These are phyloP conservation scores for Chalciporus sphaerocephalus DNA, from an alignment of 768 basidiomycete genomes.

Conservation along the genomic window DNA sequence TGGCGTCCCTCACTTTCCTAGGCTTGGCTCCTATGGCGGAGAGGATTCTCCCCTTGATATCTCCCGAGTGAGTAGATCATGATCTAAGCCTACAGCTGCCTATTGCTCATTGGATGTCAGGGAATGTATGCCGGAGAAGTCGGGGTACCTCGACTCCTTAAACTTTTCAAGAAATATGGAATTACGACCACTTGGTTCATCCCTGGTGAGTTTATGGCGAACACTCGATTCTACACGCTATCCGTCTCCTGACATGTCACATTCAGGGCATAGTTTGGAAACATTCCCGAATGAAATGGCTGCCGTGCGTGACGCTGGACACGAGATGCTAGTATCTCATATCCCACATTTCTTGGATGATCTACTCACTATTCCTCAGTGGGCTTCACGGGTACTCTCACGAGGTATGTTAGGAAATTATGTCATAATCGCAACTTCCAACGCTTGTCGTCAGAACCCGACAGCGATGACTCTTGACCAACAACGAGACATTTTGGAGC, in stretches of 20 bases:
- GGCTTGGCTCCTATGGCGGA: constrained; percentile 74
- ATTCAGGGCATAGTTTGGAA: constrained; percentile 62
- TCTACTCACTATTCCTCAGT: constrained; percentile 26
- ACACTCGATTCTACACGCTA: neutral
- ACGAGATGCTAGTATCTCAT: constrained; percentile 51
- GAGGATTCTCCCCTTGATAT: constrained; percentile 69
- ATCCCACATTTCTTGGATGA: neutral
- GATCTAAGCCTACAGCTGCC: neutral
- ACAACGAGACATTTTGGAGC: constrained; percentile 65
- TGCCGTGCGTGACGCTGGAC: constrained; percentile 65
- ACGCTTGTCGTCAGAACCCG: constrained; percentile 45
- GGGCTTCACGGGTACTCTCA: constrained; percentile 71
- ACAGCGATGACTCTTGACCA: constrained; percentile 56
- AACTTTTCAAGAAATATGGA: constrained; percentile 67
- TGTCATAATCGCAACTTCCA: neutral
- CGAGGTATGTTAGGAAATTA: constrained; percentile 37
- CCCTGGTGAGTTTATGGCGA: constrained; percentile 41
- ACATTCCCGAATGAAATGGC: constrained; percentile 71
- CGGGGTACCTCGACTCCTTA: constrained; percentile 61
- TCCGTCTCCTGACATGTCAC: neutral
- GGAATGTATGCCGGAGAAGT: constrained; percentile 78
- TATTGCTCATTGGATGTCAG: constrained; percentile 18
- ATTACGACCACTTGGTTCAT: constrained; percentile 74
- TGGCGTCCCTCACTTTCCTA: constrained; percentile 18
- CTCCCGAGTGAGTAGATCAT: constrained; percentile 40